Evolutionary conservation across 1,284 basidiomycete genomes (phyloP), one percentile per base, ranked within the genome.

Genomic region (Naganishia albida): DNA sequence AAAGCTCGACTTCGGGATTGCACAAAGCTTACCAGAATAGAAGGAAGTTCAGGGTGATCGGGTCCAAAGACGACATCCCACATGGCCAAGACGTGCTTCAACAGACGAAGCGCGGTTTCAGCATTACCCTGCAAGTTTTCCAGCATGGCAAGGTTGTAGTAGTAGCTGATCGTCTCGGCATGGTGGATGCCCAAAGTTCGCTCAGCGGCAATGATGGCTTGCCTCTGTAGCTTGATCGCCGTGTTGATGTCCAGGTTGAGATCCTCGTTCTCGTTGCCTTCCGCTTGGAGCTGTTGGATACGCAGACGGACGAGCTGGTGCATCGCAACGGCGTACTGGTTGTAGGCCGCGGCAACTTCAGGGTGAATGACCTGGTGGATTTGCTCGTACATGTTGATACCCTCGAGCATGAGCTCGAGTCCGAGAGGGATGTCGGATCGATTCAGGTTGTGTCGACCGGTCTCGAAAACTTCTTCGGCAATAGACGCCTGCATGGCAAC

Each of bases 291-390:
- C 68, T 78, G 77, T 68, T 77, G 75, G 46, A 79, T 76, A 70
- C 78, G 77, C 65, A 77, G 55, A 51, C 80, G 75, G 34, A 77
- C 77, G 20, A 80, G 72, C 68, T 77, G 75, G 69, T 83, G 81
- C 52, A 82, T 74, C 10, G 81, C 77, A 63, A 78, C 77, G 4
- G 81, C 78, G 70, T 82, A 83, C 64, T 80, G 75, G 70, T 82
- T 80, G 74, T 83, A 84, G 64, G 81, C 81, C 13, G 78, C 74
- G 0, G 82, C 82, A 54, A 83, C 81, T 71, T 84, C 83, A 34
- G 83, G 82, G 74, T 85, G 84, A 25, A 85, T 80, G 23, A 83
- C 75, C 3, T 83, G 83, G 73, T 83, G 84, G 53, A 85, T 81
- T 69, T 82, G 81, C 77, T 85, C 84, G 77, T 82, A 83, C 66